Base-by-base conservation (phyloP, 1,284 basidiomycete species). In the Ustilago curta region DNA sequence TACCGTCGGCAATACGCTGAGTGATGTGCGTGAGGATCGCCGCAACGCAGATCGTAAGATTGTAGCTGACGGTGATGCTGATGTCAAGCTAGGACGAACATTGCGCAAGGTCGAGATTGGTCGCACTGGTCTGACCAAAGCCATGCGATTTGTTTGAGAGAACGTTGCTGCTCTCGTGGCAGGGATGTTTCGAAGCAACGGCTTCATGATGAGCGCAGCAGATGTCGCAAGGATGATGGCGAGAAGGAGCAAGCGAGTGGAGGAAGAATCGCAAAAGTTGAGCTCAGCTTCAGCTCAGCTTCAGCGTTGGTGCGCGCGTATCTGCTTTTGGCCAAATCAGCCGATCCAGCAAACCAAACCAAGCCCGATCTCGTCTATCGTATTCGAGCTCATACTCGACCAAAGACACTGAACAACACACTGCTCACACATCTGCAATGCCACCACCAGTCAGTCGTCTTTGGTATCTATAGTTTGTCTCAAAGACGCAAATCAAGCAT, bases 401-500 rank as follows among this genome's bases (percentile, higher is more conserved):
- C 3, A 37, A 3, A 37, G 3, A 37, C 12, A n/a, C 12, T 9
- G 25, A 45, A 45, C 4, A 25, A 25, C 23, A 23, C 27, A 14
- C 2, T n/a, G n/a, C n/a, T 21, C 40, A 25, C 31, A 31, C 27
- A 31, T 29, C n/a, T n/a, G n/a, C 47, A 49, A 29, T 27, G 7
- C 31, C 8, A 32, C 21, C 4, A 42, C n/a, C 40, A 42, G 18
- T 5, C 18, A 25, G 11, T 21, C 3, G 27, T 21, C 25, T 45
- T 25, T 27, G 27, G 27, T 27, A 27, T 51, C 16, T 43, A 16
- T 21, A 18, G 8, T 45, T 19, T 35, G 5, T 35, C n/a, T 53
- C 18, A 18, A 8, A 12, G 16, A 29, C 7, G n/a, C 29, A 45
- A 19, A 18, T 31, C 35, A 74, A 52, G 72, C 72, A 55, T 76